Base-by-base conservation (phyloP, 257 asterid species). In the Mentha longifolia region DNA sequence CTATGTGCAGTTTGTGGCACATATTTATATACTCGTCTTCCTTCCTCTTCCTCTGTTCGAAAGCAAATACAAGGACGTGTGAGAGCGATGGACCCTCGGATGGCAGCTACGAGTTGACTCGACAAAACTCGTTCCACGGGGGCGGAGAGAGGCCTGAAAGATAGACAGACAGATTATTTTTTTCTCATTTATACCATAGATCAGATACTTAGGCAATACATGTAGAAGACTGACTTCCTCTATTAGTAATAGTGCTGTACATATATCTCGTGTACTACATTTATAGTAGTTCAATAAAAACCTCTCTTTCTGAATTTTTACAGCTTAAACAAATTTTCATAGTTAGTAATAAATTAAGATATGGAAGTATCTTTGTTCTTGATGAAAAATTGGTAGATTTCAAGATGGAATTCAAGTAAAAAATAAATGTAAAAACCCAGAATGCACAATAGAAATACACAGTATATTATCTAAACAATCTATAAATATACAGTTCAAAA, bases 11-110 rank as follows among this genome's bases (percentile, higher is more conserved):
- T 74, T 47, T 87, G 75, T 95, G 99, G 98, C 99, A 95, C 74
- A 65, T 95, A 43, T 82, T 84, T 9, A 85, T 87, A 72, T 95
- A 95, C 74, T 88, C 92, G 3, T 86, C 95, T 3, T 92, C 99
- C 54, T 92, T 95, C 83, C 82, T 95, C 70, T 95, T 95, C 87
- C 95, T 95, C 67, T 91, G 96, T 70, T 92, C 96, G 54, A 95
- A 89, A 83, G 89, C 83, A 64, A 77, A 82, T 10, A 74, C 73
- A 7, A 79, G 50, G 5, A 82, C 65, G 60, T 81, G 82, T 50
- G 96, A 81, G 72, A 50, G 75, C 2, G 92, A 76, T 72, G 75
- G 81, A 60, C 71, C 86, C 51, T n/a, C 80, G 9, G 85, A 63
- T 12, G 88, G 74, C 72, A 84, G 58, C 78, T 94, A 91, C 71